These are phyloP conservation scores for Albifimbria verrucaria DNA, from an alignment of 2,329 filamentous ascomycete species.

Conservation along the genomic window DNA sequence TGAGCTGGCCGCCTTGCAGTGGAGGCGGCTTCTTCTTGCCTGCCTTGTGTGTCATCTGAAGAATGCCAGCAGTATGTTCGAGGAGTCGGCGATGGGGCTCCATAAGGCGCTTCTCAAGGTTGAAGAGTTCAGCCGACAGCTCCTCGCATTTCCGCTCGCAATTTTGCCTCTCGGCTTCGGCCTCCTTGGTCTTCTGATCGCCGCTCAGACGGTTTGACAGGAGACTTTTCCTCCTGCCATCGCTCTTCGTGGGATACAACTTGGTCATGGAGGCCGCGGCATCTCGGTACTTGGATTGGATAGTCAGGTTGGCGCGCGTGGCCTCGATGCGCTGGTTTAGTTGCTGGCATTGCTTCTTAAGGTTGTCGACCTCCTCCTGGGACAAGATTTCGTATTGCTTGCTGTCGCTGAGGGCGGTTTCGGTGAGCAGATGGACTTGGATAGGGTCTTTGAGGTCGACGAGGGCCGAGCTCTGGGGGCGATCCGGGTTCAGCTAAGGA, in stretches of 20 bases:
- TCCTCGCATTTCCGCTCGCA: conserved; percentile 84
- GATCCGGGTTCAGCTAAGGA: conserved; percentile 45
- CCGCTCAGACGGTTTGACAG: conserved; percentile 50
- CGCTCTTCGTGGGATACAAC: conserved; percentile 60
- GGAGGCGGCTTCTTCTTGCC: conserved; percentile 54
- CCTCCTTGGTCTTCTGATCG: conserved; percentile 51
- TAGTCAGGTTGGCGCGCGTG: conserved; percentile 74
- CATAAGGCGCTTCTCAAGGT: conserved; percentile 72
- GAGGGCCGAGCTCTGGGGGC: conserved; percentile 52
- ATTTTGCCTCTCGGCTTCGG: conserved; percentile 70
- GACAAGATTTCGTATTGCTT: conserved; percentile 80
- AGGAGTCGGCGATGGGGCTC: conserved; percentile 73
- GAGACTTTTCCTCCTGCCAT: conserved; percentile 46
- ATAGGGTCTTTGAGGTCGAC: conserved; percentile 69
- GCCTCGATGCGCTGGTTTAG: conserved; percentile 77
- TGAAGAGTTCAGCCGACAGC: conserved; percentile 74
- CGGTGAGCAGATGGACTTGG: conserved; percentile 85
- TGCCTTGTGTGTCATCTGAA: conserved; percentile 83
- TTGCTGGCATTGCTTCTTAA: conserved; percentile 81
- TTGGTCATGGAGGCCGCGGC: conserved; percentile 83
- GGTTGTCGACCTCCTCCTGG: conserved; percentile 82
- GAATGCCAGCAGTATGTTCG: conserved; percentile 86
- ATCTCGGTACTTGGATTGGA: conserved; percentile 93
- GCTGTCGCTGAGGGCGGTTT: conserved; percentile 89
- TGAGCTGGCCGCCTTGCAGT: conserved; percentile 32